phyloP scores from a whole-genome alignment of 495 filamentous ascomycete genomes.

The Aspergillus kassunensis region DNA sequence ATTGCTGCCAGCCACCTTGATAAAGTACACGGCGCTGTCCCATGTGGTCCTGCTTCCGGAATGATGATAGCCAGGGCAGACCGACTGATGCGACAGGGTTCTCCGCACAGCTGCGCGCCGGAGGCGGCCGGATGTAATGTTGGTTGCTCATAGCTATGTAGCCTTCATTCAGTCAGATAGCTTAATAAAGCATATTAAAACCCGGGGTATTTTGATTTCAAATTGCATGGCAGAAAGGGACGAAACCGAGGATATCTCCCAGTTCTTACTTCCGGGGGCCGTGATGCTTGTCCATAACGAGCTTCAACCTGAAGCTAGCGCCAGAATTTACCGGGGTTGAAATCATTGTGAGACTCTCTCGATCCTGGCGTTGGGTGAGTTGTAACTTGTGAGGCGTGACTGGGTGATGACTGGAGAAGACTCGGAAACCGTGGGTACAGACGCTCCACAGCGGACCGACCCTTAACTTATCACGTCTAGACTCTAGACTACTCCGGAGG shows the following conservation, averaged over 20 bases:
- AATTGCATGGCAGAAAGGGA: too few relatives aligned
- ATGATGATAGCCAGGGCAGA: not conserved
- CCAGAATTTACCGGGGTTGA: too few relatives aligned
- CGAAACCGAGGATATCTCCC: too few relatives aligned
- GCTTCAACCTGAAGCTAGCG: too few relatives aligned
- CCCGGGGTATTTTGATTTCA: not conserved
- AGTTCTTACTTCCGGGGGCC: not conserved
- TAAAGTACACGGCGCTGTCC: not conserved
- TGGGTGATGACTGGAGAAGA: too few relatives aligned
- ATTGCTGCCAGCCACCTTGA: not conserved
- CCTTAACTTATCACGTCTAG: constrained; percentile 1
- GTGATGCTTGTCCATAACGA: not conserved
- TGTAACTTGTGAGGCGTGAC: too few relatives aligned
- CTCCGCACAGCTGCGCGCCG: not conserved
- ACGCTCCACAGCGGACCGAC: constrained; percentile 8
- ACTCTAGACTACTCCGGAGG: not conserved
- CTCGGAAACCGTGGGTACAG: not conserved
- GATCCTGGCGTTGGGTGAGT: too few relatives aligned
- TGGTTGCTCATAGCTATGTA: not conserved
- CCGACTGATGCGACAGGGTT: not conserved
- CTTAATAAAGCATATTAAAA: not conserved
- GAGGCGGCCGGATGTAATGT: not conserved
- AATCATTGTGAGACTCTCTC: too few relatives aligned
- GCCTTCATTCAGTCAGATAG: too few relatives aligned
- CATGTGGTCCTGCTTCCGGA: constrained; percentile 1